These are phyloP conservation scores for Zygosaccharomyces sapae DNA, from an alignment of 1,139 yeast species.

Conservation along the genomic window DNA sequence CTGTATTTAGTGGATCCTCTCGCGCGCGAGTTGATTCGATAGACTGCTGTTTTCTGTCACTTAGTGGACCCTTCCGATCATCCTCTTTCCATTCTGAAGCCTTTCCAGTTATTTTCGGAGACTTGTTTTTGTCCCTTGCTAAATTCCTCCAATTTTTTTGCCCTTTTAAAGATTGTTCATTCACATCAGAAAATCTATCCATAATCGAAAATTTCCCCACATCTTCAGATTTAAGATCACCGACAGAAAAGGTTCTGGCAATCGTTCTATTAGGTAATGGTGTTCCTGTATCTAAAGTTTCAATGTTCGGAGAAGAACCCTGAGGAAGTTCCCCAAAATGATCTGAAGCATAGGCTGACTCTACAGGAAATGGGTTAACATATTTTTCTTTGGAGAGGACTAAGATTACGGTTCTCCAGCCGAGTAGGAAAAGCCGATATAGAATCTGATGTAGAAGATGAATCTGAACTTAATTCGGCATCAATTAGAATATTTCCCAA, in stretches of 20 bases:
- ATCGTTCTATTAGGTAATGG: slow-evolving; percentile 7
- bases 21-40: background rate
- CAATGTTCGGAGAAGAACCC: slow-evolving; percentile 3
- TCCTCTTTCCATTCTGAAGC: too few species aligned
- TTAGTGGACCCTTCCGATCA: too few species aligned
- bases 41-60: background rate
- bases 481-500: slow-evolving; percentile 12
- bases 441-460: slow-evolving; percentile 7
- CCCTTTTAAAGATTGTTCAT: background rate
- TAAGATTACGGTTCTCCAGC: slow-evolving; percentile 9
- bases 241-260: background rate
- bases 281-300: slow-evolving; percentile 12
- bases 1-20: background rate
- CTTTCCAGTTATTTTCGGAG: too few species aligned
- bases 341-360: background rate
- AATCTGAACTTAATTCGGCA: slow-evolving; percentile 10
- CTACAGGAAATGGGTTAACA: slow-evolving; percentile 7
- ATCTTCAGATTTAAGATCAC: background rate
- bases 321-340: slow-evolving; percentile 1
- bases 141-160: background rate
- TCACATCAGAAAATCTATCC: background rate
- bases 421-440: slow-evolving; percentile 6
- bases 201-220: background rate
- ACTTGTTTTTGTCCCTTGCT: background rate
- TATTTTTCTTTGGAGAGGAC: slow-evolving; percentile 14